phyloP scores from a whole-genome alignment of 768 basidiomycete species.

The Rhodotorula diobovata region DNA sequence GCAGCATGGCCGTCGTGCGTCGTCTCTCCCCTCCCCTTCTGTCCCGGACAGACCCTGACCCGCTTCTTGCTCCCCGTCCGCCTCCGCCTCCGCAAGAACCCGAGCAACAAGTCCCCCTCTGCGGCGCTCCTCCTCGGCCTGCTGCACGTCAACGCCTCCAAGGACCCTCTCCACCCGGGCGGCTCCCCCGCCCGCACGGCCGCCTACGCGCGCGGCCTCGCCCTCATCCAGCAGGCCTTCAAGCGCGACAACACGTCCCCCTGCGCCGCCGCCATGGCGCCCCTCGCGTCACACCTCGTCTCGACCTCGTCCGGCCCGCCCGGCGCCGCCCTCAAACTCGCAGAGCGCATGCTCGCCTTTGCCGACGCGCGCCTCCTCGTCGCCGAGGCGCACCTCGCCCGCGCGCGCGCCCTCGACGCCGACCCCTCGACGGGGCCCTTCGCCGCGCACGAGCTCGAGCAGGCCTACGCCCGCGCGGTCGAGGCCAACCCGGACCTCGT shows the following conservation, averaged over 20 bases:
- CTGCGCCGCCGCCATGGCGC: constrained; percentile 66
- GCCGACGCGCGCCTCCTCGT: constrained; percentile 80
- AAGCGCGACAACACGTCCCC: constrained; percentile 68
- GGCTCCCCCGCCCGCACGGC: constrained; percentile 58
- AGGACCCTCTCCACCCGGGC: constrained; percentile 59
- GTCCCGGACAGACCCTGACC: not conserved
- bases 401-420: constrained; percentile 74
- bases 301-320: constrained; percentile 59
- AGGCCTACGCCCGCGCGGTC: constrained; percentile 53
- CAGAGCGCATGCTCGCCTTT: constrained; percentile 88
- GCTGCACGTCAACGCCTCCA: constrained; percentile 78
- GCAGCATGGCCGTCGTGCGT: constrained; percentile 77
- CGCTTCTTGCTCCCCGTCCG: not conserved
- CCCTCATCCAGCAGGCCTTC: constrained; percentile 64
- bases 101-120: constrained; percentile 53
- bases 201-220: constrained; percentile 63
- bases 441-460: constrained; percentile 36
- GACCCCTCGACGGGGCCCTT: constrained; percentile 53
- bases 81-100: constrained; percentile 11
- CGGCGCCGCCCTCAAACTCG: constrained; percentile 70
- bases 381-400: constrained; percentile 77
- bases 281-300: constrained; percentile 72
- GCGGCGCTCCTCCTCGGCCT: constrained; percentile 78
- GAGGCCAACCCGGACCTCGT: constrained; percentile 59
- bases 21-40: not conserved